phyloP scores from a whole-genome alignment of 1,284 basidiomycete species.

The Polyporus tsugae region DNA sequence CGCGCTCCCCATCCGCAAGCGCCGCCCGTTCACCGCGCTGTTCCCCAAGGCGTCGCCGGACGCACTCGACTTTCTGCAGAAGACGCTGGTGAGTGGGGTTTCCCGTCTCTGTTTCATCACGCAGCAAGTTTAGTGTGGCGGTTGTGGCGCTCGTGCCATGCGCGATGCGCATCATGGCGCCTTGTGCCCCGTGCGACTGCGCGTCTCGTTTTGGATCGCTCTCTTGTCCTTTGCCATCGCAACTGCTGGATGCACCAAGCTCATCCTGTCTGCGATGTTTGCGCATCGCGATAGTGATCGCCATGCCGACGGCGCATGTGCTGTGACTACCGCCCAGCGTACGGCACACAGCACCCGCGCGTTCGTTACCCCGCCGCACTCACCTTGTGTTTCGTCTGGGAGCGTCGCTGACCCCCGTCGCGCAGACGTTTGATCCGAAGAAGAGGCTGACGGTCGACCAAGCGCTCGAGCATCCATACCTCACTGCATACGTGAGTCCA shows the following conservation, averaged over 20 bases:
- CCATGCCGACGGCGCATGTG: neutral
- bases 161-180: neutral
- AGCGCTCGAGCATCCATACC: constrained; percentile 83
- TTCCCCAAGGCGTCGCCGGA: constrained; percentile 77
- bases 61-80: constrained; percentile 86
- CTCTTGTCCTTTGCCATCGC: neutral
- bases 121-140: neutral
- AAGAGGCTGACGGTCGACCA: constrained; percentile 88
- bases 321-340: neutral
- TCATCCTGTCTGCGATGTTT: neutral
- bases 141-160: neutral
- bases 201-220: neutral
- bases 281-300: neutral
- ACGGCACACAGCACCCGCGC: neutral
- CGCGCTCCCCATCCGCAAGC: constrained; percentile 76
- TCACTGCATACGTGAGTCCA: constrained; percentile 62
- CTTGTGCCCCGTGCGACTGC: neutral
- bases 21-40: constrained; percentile 63
- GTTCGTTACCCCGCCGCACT: neutral
- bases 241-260: neutral
- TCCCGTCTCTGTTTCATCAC: neutral
- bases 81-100: constrained; percentile 71
- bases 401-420: constrained; percentile 13
- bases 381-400: neutral
- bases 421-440: constrained; percentile 84